A percentile compares a stretch with the other conserved stretches of the same genome.
These are phyloP conservation scores for Diaporthe vexans DNA, from an alignment of 2,329 filamentous ascomycete species.

Conservation along the genomic window DNA sequence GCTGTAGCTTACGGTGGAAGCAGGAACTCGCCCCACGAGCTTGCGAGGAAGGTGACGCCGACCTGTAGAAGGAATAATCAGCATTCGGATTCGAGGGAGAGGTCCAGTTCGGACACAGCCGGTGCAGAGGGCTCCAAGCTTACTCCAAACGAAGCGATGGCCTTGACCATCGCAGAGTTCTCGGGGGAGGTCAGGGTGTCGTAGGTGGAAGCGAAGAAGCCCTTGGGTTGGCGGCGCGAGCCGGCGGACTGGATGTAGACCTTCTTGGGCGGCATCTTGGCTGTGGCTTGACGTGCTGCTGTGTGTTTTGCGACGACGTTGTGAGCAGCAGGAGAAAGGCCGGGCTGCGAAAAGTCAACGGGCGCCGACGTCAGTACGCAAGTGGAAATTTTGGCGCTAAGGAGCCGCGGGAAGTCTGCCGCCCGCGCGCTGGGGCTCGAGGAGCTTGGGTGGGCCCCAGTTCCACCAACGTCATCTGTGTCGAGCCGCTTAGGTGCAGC, in stretches of 20 bases:
- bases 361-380: constrained; percentile 39
- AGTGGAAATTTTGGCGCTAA: constrained; percentile 25
- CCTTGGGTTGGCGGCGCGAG: constrained; percentile 60
- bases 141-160: constrained; percentile 72
- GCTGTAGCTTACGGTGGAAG: constrained; percentile 61
- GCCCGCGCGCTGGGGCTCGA: constrained; percentile 8
- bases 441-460: constrained; percentile 2
- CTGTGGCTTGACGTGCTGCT: constrained; percentile 31
- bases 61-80: constrained; percentile 54
- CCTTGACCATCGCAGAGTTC: constrained; percentile 74
- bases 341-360: constrained; percentile 31
- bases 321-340: not conserved
- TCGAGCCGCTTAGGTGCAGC: too few relatives aligned
- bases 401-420: constrained; percentile 26
- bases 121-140: constrained; percentile 46
- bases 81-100: not conserved
- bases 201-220: constrained; percentile 68
- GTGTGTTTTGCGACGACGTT: constrained; percentile 41
- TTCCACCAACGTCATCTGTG: constrained; percentile 29
- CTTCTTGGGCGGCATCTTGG: constrained; percentile 75
- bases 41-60: constrained; percentile 71
- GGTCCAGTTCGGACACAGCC: not conserved
- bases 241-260: constrained; percentile 63
- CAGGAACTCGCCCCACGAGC: constrained; percentile 70
- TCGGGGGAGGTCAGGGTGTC: constrained; percentile 71